Evolutionary conservation across 1,139 yeast species (phyloP).

Genomic region (Saccharomyces hybrid): DNA sequence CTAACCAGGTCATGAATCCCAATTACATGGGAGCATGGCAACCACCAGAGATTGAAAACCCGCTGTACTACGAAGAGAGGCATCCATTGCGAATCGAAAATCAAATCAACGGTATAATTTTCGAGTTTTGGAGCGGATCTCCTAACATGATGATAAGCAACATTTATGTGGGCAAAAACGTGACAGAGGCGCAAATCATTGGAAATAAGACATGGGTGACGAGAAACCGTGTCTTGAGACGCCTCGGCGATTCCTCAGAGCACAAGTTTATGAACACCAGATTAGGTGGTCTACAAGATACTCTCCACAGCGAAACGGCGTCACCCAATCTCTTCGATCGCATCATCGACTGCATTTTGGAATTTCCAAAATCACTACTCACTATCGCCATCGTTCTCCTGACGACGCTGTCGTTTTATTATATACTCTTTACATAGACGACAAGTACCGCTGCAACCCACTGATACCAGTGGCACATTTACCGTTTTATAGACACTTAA

Average conservation of each 20-base stretch:
- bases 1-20: constrained; percentile 64
- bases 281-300: not conserved
- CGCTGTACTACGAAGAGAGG: constrained; percentile 53
- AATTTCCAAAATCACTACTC: not conserved
- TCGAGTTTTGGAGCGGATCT: constrained; percentile 89
- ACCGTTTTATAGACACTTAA: not conserved
- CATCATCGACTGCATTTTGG: not conserved
- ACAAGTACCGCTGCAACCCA: not conserved
- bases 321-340: not conserved
- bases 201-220: constrained; percentile 61
- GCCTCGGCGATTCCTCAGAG: not conserved
- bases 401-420: not conserved
- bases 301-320: not conserved
- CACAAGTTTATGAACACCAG: not conserved
- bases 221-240: not conserved
- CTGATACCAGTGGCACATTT: too few species aligned
- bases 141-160: constrained; percentile 69
- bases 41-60: constrained; percentile 63
- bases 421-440: not conserved
- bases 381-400: not conserved
- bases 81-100: constrained; percentile 52
- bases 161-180: constrained; percentile 75
- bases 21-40: constrained; percentile 71
- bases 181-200: constrained; percentile 71
- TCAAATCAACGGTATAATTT: constrained; percentile 73